phyloP scores from a whole-genome alignment of 805 yeast species.

The Debaryomyces prosopidis region DNA sequence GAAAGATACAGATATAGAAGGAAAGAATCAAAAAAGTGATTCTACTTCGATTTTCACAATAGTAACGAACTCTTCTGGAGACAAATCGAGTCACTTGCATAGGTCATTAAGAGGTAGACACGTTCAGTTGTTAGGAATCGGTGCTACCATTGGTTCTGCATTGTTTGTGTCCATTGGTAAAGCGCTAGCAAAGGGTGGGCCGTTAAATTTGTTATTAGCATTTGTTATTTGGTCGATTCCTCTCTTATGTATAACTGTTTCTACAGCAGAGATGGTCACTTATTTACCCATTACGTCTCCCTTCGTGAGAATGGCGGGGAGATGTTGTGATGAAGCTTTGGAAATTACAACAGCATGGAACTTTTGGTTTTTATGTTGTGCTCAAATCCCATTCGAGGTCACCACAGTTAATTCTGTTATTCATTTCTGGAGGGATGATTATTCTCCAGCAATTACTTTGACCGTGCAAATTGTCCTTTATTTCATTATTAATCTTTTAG shows the following conservation, averaged over 20 bases:
- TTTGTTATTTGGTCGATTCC: constrained; percentile 72
- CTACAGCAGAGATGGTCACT: constrained; percentile 78
- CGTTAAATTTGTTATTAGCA: constrained; percentile 64
- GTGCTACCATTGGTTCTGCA: constrained; percentile 83
- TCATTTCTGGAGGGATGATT: constrained; percentile 80
- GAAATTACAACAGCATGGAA: constrained; percentile 81
- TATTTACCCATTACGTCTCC: constrained; percentile 78
- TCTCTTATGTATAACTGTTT: constrained; percentile 62
- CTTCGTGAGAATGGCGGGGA: constrained; percentile 69
- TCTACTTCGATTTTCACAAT: constrained; percentile 14
- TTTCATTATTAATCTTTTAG: constrained; percentile 64
- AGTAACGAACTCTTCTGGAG: constrained; percentile 13
- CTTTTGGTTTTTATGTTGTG: constrained; percentile 73
- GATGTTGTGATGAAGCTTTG: constrained; percentile 74
- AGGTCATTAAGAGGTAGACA: constrained; percentile 66
- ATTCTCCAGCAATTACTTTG: constrained; percentile 69
- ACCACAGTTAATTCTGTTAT: constrained; percentile 77
- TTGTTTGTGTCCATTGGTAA: constrained; percentile 72
- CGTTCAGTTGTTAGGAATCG: constrained; percentile 74
- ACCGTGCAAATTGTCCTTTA: constrained; percentile 65
- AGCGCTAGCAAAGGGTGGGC: constrained; percentile 67
- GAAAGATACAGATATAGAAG: not conserved
- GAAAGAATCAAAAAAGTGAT: constrained; percentile 4
- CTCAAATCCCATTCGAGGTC: constrained; percentile 80
- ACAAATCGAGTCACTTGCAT: constrained; percentile 18